Evolutionary conservation across 805 yeast genomes (phyloP), one percentile per base, ranked within the genome.

Genomic region (Deakozyma indianensis): DNA sequence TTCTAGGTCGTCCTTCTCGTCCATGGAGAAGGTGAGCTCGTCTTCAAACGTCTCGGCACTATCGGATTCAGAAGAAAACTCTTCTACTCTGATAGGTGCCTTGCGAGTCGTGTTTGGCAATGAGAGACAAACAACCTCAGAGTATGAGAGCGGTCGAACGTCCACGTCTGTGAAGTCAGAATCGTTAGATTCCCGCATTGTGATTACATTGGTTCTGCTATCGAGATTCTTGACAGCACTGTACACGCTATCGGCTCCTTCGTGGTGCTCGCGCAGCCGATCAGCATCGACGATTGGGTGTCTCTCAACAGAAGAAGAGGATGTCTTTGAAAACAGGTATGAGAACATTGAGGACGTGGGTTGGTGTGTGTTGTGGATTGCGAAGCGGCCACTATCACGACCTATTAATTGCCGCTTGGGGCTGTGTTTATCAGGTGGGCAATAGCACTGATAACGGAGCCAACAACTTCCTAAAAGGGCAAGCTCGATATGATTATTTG

Each of bases 141-240:
- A 77, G 53, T 74, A 74, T 5, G 77, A 70, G 53, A 73, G 56
- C 46, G 68, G 64, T 45, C 75, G 68, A 38, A 71, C 56, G 42
- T 66, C 66, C 45, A 74, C 68, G 44, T 65, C 67, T 22, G 74
- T 64, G 51, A 69, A 73, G 44, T 67, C 76, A 44, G 62, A 68
- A 9, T 58, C 63, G 24, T 38, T 42, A 25, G 28, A 25, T 42
- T 56, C 55, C 41, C 48, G 45, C 35, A 43, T 35, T 23, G 47
- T 47, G 2, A 56, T 44, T 11, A 55, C 58, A 20, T 48, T 29
- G 41, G 35, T 41, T 23, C 41, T 32, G 16, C 28, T 9, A 41
- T 23, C 16, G 24, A 35, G 29, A 4, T 16, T 41, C 7, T n/a
- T 23, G 44, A n/a, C 27, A 16, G 28, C 16, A 32, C 28, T 28